These are phyloP conservation scores for Amanita subjunquillea DNA, from an alignment of 768 basidiomycete genomes.

Conservation along the genomic window DNA sequence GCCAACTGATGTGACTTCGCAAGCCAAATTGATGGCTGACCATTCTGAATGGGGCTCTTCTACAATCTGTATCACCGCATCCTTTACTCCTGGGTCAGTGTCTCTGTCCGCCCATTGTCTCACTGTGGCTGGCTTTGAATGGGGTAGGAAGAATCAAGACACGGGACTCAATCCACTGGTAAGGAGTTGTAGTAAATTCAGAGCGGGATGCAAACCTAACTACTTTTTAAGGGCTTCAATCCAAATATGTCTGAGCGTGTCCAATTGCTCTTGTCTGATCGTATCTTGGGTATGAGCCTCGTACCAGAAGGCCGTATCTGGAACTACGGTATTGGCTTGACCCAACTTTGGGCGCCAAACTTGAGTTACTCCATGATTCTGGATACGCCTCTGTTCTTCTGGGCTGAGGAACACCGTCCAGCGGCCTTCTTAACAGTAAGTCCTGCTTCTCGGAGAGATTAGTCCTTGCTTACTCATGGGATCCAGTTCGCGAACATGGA, in stretches of 20 bases:
- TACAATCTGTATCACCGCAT: constrained; percentile 87
- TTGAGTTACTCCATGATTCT: constrained; percentile 75
- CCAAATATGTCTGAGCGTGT: constrained; percentile 98
- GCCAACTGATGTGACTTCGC: constrained; percentile 86
- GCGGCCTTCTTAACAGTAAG: constrained; percentile 87
- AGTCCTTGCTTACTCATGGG: constrained; percentile 5
- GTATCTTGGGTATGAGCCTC: constrained; percentile 91
- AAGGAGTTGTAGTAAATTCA: constrained; percentile 10
- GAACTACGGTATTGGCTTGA: constrained; percentile 94
- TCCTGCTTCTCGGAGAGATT: constrained; percentile 8
- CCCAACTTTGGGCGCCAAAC: constrained; percentile 81
- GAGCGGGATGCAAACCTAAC: not conserved
- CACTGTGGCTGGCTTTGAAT: constrained; percentile 90
- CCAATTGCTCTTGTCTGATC: constrained; percentile 86
- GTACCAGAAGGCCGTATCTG: constrained; percentile 92
- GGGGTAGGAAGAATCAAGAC: constrained; percentile 92
- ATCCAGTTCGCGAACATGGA: constrained; percentile 82
- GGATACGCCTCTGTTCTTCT: constrained; percentile 92
- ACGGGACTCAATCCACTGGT: constrained; percentile 73
- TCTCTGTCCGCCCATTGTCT: constrained; percentile 90
- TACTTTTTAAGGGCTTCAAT: constrained; percentile 66
- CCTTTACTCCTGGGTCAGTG: constrained; percentile 97
- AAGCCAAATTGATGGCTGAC: constrained; percentile 94
- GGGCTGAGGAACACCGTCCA: constrained; percentile 92
- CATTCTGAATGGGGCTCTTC: constrained; percentile 93